These are phyloP conservation scores for Torulaspora quercuum DNA, from an alignment of 805 yeast species.

Conservation along the genomic window DNA sequence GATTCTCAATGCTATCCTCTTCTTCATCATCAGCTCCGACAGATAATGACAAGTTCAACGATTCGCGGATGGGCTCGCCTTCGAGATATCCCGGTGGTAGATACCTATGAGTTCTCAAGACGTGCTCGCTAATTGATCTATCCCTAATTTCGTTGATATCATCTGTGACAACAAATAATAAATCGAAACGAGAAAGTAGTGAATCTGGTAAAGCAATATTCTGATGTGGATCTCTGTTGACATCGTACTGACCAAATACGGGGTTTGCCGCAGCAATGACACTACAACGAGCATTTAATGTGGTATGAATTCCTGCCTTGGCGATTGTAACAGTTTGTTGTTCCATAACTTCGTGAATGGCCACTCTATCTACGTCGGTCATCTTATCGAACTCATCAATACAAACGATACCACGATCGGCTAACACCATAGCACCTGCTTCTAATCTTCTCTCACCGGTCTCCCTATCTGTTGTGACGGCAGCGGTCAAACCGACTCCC, in stretches of 20 bases:
- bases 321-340: conserved; percentile 98
- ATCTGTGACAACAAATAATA: conserved; percentile 92
- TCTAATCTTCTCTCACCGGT: conserved; percentile 95
- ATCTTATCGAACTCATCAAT: conserved; percentile 98
- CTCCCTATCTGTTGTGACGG: conserved; percentile 93
- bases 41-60: conserved; percentile 63
- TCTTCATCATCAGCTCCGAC: conserved; percentile 64
- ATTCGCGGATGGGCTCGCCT: conserved; percentile 91
- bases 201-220: conserved; percentile 98
- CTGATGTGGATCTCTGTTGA: conserved; percentile 92
- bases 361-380: conserved; percentile 95
- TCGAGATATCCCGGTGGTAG: conserved; percentile 83
- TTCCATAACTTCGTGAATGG: conserved; percentile 99
- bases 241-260: conserved; percentile 92
- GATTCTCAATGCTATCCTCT: conserved; percentile 31
- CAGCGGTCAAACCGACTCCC: conserved; percentile 99
- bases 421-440: conserved; percentile 99
- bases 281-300: conserved; percentile 93
- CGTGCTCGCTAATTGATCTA: conserved; percentile 88
- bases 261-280: conserved; percentile 99
- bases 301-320: conserved; percentile 96
- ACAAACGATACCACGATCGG: conserved; percentile 96
- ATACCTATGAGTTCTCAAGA: conserved; percentile 86
- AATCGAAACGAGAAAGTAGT: conserved; percentile 90
- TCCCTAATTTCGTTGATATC: conserved; percentile 84